Conservation (phyloP, 768 basidiomycete species). For the Tylopilus vinaceipallidus region DNA sequence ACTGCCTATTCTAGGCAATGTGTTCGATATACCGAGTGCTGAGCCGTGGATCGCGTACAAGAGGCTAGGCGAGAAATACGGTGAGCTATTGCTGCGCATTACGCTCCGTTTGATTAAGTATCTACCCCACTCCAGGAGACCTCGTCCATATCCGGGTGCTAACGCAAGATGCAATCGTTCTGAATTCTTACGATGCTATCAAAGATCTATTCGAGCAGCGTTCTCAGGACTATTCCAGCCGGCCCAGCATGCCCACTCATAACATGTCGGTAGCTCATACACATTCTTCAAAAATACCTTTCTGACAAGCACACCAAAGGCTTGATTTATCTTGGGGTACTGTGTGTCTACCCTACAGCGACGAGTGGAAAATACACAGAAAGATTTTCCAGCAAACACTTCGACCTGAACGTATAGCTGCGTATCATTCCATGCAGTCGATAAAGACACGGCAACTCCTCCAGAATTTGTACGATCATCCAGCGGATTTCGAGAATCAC, state of each 20-base stretch:
- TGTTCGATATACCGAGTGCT: constrained; percentile 5
- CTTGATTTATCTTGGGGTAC: constrained; percentile 8
- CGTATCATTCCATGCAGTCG: background rate
- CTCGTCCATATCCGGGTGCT: constrained; percentile 5
- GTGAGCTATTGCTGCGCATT: background rate
- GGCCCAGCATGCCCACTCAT: constrained; percentile 2
- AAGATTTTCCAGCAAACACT: constrained; percentile 1
- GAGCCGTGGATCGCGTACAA: constrained; percentile 1
- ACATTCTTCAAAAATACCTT: background rate
- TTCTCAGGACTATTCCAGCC: constrained; percentile 8
- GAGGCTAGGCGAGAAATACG: constrained; percentile 6
- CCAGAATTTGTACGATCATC: constrained; percentile 1
- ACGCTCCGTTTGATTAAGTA: too few relatives aligned
- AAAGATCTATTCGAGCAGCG: constrained; percentile 4
- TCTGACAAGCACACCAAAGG: background rate
- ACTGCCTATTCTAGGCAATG: constrained; percentile 7
- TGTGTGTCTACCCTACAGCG: constrained; percentile 3
- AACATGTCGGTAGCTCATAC: background rate
- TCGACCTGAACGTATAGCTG: background rate
- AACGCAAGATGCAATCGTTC: constrained; percentile 7
- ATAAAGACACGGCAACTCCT: constrained; percentile 3
- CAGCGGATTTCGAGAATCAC: constrained; percentile 4
- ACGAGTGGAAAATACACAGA: constrained; percentile 6
- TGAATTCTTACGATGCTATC: constrained; percentile 11
- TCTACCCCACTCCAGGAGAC: constrained; percentile 2